Percentiles rank a stretch among this genome's conserved stretches.
Evolutionary conservation across 2,329 filamentous ascomycete species (phyloP).

Genomic region (Colletotrichum euphorbiae): DNA sequence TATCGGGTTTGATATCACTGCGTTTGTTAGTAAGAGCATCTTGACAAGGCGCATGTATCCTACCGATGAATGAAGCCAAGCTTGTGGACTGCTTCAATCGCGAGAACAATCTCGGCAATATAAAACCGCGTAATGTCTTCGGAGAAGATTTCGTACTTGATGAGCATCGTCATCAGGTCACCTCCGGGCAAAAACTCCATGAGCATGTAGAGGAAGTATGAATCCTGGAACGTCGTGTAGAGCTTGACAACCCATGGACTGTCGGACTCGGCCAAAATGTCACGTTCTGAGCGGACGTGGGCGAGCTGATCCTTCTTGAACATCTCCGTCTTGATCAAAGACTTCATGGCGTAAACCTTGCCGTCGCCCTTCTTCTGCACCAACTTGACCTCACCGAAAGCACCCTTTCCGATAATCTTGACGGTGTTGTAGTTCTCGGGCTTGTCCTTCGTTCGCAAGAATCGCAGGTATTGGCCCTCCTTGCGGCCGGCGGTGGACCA

Average conservation of each 20-base stretch:
- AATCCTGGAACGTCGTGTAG: conserved; percentile 97
- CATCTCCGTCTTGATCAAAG: conserved; percentile 98
- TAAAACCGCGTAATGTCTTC: conserved; percentile 99
- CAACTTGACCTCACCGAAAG: conserved; percentile 97
- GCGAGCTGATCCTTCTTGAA: conserved; percentile 99
- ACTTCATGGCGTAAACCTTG: conserved; percentile 99
- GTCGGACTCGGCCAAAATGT: conserved; percentile 98
- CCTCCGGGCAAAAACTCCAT: conserved; percentile 99
- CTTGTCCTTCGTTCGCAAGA: conserved; percentile 91
- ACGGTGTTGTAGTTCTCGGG: conserved; percentile 95
- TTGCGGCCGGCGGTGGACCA: conserved; percentile 87
- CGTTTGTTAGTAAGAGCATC: conserved; percentile 3
- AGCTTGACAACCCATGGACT: conserved; percentile 99
- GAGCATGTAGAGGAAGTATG: conserved; percentile 96
- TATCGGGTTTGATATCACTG: conserved; percentile 99
- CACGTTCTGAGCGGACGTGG: conserved; percentile 96
- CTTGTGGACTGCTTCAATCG: conserved; percentile 99
- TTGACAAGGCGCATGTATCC: conserved; percentile 47
- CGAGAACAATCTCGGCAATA: conserved; percentile 97
- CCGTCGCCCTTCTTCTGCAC: conserved; percentile 96
- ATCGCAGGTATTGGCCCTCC: conserved; percentile 92
- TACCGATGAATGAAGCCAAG: conserved; percentile 98
- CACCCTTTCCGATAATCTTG: conserved; percentile 99
- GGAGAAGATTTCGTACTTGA: conserved; percentile 99
- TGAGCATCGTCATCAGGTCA: conserved; percentile 99